phyloP scores from a whole-genome alignment of 1,139 yeast genomes.

The Suhomyces maxii region DNA sequence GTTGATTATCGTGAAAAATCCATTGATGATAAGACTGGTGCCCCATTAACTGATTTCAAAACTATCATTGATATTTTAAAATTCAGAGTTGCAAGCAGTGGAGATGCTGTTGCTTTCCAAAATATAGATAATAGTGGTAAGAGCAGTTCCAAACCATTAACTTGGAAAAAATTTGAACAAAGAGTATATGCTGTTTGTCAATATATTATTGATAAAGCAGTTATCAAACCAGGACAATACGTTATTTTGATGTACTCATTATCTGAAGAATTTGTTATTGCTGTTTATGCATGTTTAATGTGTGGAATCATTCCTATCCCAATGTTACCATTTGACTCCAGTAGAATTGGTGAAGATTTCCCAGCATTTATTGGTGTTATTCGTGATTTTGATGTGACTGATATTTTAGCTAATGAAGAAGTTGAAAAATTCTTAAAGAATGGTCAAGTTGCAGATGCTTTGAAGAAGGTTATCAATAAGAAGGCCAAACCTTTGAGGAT shows the following conservation, averaged over 20 bases:
- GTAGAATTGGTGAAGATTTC: conserved; percentile 72
- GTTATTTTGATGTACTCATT: conserved; percentile 84
- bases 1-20: conserved; percentile 76
- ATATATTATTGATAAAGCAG: conserved; percentile 53
- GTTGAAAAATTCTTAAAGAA: conserved; percentile 69
- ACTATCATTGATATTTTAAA: conserved; percentile 74
- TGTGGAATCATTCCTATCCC: conserved; percentile 84
- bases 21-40: conserved; percentile 74
- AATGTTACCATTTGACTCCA: conserved; percentile 69
- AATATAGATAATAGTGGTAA: conserved; percentile 56
- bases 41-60: conserved; percentile 69
- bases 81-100: conserved; percentile 71
- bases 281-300: conserved; percentile 82
- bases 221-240: conserved; percentile 63
- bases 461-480: conserved; percentile 55
- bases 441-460: conserved; percentile 62
- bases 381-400: conserved; percentile 67
- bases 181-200: conserved; percentile 72
- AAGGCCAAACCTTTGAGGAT: conserved; percentile 51
- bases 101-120: conserved; percentile 81
- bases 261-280: conserved; percentile 82
- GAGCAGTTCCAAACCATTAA: conserved; percentile 53
- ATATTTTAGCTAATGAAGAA: conserved; percentile 77
- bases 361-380: conserved; percentile 66
- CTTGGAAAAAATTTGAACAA: conserved; percentile 85